These are phyloP conservation scores for Uncinocarpus reesii DNA, from an alignment of 2,329 filamentous ascomycete genomes.

Conservation along the genomic window DNA sequence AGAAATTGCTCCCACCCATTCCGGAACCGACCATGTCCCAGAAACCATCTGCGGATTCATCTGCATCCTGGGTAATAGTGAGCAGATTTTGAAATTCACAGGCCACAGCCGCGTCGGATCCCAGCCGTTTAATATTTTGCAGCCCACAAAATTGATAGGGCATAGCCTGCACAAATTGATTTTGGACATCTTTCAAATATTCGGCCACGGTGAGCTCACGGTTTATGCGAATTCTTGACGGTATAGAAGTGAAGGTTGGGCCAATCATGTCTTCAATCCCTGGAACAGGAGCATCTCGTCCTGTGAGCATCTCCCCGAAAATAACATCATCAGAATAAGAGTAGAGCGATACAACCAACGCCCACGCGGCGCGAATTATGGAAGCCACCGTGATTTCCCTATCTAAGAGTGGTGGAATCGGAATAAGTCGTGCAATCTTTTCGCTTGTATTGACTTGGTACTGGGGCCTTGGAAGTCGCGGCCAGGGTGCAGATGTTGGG, in stretches of 20 bases:
- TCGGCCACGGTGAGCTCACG: slow-evolving; percentile 31
- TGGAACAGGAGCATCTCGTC: slow-evolving; percentile 30
- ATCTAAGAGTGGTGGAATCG: slow-evolving; percentile 1
- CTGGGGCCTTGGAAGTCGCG: slow-evolving; percentile 11
- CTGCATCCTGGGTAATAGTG: slow-evolving; percentile 24
- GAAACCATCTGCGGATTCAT: slow-evolving; percentile 17
- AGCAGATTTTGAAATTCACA: slow-evolving; percentile 35
- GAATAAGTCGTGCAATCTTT: slow-evolving; percentile 4
- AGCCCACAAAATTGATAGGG: slow-evolving; percentile 49
- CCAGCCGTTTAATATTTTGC: slow-evolving; percentile 41
- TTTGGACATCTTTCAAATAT: slow-evolving; percentile 46
- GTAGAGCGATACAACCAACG: slow-evolving; percentile 28
- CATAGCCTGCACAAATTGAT: slow-evolving; percentile 44
- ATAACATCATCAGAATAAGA: slow-evolving; percentile 32
- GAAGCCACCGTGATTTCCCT: slow-evolving; percentile 22
- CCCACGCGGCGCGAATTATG: slow-evolving; percentile 33
- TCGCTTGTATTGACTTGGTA: slow-evolving; percentile 13
- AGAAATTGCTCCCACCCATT: slow-evolving; percentile 13
- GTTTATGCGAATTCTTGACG: slow-evolving; percentile 28
- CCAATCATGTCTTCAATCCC: slow-evolving; percentile 34
- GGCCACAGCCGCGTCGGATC: slow-evolving; percentile 32
- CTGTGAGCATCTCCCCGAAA: slow-evolving; percentile 35
- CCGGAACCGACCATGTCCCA: slow-evolving; percentile 14
- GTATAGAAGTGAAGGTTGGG: slow-evolving; percentile 34
- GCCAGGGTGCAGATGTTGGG: slow-evolving; percentile 14